phyloP scores from a whole-genome alignment of 495 filamentous ascomycete genomes.

The Neurospora sp. region DNA sequence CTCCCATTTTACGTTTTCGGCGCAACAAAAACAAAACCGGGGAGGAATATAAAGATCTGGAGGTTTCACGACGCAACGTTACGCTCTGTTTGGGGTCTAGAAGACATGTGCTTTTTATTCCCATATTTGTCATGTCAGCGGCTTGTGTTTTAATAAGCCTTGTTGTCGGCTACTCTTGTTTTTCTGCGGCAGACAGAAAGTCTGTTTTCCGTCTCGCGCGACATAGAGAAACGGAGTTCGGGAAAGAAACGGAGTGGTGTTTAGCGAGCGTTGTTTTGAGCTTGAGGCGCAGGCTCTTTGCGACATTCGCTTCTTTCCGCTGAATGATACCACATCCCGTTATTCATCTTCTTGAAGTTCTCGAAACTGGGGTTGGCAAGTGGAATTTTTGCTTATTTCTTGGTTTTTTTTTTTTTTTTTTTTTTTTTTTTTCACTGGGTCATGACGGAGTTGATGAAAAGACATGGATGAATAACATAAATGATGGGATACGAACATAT shows the following conservation, averaged over 20 bases:
- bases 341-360: not conserved
- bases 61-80: not conserved
- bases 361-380: not conserved
- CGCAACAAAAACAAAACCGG: not conserved
- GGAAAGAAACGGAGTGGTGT: not conserved
- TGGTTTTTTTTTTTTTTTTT: not conserved
- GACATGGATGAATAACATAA: not conserved
- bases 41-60: not conserved
- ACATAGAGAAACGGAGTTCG: not conserved
- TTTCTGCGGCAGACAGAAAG: not conserved
- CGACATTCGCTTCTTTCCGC: not conserved
- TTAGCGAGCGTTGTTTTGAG: not conserved
- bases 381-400: not conserved
- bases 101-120: not conserved
- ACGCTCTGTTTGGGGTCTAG: not conserved
- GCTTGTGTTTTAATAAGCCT: not conserved
- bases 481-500: not conserved
- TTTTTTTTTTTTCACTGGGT: not conserved
- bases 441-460: not conserved
- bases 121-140: not conserved
- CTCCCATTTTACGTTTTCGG: constrained; percentile 2
- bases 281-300: not conserved
- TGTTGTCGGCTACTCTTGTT: not conserved
- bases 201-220: not conserved
- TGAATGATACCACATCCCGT: not conserved